Percentiles rank a stretch among this genome's conserved stretches.
Evolutionary conservation across 208 protist genomes (phyloP).

Genomic region (Leishmania major): DNA sequence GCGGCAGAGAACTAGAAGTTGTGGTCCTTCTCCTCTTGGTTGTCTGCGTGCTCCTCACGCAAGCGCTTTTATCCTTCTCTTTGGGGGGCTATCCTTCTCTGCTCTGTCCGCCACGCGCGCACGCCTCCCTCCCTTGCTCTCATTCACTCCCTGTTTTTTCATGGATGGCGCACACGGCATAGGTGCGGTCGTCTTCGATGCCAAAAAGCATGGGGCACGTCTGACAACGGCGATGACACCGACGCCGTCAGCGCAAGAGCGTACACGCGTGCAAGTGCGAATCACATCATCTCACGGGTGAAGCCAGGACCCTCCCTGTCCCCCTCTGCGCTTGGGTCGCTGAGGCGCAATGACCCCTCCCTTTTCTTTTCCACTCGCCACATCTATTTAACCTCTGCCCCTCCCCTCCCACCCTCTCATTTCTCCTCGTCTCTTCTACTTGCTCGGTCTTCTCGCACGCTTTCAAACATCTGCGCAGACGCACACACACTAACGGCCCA

Average conservation of each 20-base stretch:
- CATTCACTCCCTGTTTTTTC: background rate
- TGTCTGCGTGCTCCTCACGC: background rate
- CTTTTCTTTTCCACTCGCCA: background rate
- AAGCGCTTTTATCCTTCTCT: background rate
- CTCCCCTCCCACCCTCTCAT: background rate
- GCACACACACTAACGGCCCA: background rate
- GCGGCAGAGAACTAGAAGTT: background rate
- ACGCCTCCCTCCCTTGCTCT: background rate
- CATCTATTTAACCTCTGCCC: background rate
- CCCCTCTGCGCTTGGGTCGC: background rate
- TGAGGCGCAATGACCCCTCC: background rate
- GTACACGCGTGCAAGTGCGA: background rate
- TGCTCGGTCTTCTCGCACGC: background rate
- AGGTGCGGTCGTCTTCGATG: background rate
- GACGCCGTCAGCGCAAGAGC: background rate
- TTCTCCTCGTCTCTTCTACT: constrained; percentile 6
- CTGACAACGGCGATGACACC: background rate
- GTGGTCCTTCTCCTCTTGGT: background rate
- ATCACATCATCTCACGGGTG: background rate
- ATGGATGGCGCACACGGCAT: background rate
- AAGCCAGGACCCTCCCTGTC: background rate
- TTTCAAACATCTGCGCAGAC: background rate
- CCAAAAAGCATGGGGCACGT: background rate
- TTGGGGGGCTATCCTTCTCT: background rate
- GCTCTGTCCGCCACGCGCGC: background rate